Percentiles rank a stretch among this genome's conserved stretches.
Evolutionary conservation across 129 eudicot genomes (phyloP).

Genomic region (Lactuca saligna): DNA sequence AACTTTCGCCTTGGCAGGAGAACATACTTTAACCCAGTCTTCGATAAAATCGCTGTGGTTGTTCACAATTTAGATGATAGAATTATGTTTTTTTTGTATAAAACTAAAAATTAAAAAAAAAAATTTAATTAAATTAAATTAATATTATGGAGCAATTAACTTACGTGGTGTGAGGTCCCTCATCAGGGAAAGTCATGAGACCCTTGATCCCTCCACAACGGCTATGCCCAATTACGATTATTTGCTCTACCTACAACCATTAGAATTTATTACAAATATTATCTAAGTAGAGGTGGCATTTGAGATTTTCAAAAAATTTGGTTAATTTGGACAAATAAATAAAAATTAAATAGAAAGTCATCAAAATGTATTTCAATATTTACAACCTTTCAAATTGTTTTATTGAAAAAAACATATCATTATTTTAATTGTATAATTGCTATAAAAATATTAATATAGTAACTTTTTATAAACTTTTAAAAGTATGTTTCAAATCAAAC

Average conservation of each 20-base stretch:
- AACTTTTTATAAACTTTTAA: no score
- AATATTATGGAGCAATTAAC: neutral
- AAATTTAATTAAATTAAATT: neutral
- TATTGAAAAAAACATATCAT: no score
- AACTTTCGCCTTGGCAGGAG: conserved; percentile 83
- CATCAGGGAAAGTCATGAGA: conserved; percentile 89
- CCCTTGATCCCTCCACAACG: conserved; percentile 98
- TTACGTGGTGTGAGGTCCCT: conserved; percentile 74
- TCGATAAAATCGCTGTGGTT: conserved; percentile 78
- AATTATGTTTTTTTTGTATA: neutral
- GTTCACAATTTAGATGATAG: neutral
- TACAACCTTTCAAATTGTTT: no score
- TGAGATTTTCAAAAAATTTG: no score
- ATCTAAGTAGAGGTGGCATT: no score
- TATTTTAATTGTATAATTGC: no score
- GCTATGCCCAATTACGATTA: conserved; percentile 95
- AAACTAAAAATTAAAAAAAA: neutral
- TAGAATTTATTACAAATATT: neutral
- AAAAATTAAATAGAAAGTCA: no score
- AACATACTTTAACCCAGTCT: conserved; percentile 78
- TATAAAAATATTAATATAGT: no score
- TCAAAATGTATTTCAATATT: no score
- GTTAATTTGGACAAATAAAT: no score
- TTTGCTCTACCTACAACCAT: conserved; percentile 60
- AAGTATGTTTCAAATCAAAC: no score